These are phyloP conservation scores for Rhododendron ovatum DNA, from an alignment of 148 eudicot species.

Conservation along the genomic window DNA sequence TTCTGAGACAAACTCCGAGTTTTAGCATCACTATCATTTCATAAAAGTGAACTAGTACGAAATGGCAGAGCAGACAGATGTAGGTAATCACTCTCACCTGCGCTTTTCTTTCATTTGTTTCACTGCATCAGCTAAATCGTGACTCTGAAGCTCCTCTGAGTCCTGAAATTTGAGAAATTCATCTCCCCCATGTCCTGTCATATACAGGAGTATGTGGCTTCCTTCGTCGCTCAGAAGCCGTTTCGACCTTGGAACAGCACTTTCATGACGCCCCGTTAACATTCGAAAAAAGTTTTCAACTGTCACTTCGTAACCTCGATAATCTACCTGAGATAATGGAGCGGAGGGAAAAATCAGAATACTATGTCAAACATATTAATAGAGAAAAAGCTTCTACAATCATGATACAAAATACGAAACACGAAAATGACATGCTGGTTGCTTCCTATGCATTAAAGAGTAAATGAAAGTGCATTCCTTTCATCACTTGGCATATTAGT, in stretches of 20 bases:
- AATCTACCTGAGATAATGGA: slow-evolving; percentile 70
- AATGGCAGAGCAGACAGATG: background rate
- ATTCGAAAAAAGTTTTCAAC: slow-evolving; percentile 93
- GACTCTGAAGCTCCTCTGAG: slow-evolving; percentile 97
- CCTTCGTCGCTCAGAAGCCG: slow-evolving; percentile 97
- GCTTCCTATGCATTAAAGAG: background rate
- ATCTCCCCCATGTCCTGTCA: slow-evolving; percentile 99
- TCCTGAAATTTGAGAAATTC: slow-evolving; percentile 98
- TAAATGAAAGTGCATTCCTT: background rate
- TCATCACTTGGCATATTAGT: background rate
- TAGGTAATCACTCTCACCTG: slow-evolving; percentile 44
- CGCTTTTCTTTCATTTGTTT: slow-evolving; percentile 98
- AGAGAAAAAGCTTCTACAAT: background rate
- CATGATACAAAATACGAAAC: background rate
- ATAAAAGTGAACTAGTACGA: background rate
- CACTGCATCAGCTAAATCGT: slow-evolving; percentile 98
- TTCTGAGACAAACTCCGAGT: background rate
- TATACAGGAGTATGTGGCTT: slow-evolving; percentile 88
- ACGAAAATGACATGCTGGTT: background rate
- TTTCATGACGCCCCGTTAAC: slow-evolving; percentile 92
- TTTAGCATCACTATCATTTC: background rate
- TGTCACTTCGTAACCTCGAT: slow-evolving; percentile 97
- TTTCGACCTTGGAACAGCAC: slow-evolving; percentile 92
- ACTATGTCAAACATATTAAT: background rate
- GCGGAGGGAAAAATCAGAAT: slow-evolving; percentile 10